phyloP scores from a whole-genome alignment of 305 asterid genomes.

The Andrographis paniculata region DNA sequence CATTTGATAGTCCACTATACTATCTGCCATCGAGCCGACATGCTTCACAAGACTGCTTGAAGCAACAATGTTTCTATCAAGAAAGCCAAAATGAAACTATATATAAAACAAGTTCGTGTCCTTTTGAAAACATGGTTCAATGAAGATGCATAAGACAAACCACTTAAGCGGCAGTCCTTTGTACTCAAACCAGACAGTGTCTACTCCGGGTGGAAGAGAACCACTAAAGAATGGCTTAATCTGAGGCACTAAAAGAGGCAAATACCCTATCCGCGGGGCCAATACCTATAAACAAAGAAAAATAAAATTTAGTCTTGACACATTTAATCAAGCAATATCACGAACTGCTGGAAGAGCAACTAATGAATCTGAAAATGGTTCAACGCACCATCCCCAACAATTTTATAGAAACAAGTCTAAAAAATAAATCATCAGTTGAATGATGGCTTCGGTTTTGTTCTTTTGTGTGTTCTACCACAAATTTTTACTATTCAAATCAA shows the following conservation, averaged over 20 bases:
- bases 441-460: too few relatives aligned
- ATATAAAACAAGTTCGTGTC: neutral
- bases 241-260: slow-evolving; percentile 78
- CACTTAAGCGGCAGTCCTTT: slow-evolving; percentile 94
- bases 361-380: neutral
- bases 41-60: slow-evolving; percentile 1
- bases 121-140: slow-evolving; percentile 4
- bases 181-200: slow-evolving; percentile 95
- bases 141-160: slow-evolving; percentile 27
- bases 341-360: neutral
- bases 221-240: slow-evolving; percentile 82
- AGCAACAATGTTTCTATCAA: slow-evolving; percentile 10
- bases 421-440: too few relatives aligned
- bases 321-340: neutral
- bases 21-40: neutral
- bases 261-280: slow-evolving; percentile 89
- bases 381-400: too few relatives aligned
- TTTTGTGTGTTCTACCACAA: too few relatives aligned
- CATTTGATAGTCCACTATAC: too few relatives aligned
- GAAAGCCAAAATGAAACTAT: slow-evolving; percentile 7
- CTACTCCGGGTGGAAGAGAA: slow-evolving; percentile 90
- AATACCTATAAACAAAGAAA: slow-evolving; percentile 44
- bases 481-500: too few relatives aligned
- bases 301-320: neutral
- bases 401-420: neutral